These are phyloP conservation scores for Exophiala aquamarina DNA, from an alignment of 2,329 filamentous ascomycete genomes.

Conservation along the genomic window DNA sequence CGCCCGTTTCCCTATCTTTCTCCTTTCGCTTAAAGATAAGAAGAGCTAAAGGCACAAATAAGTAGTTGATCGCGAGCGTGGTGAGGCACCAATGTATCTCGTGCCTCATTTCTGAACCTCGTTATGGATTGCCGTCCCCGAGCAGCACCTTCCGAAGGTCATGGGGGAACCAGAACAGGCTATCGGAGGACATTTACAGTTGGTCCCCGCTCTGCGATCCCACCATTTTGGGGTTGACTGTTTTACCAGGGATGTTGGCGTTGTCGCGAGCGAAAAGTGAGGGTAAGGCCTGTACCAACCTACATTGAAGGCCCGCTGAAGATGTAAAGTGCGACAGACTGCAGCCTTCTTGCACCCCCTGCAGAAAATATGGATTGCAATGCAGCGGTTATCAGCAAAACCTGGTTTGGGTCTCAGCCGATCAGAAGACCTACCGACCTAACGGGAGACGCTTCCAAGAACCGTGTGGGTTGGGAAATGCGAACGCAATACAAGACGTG, in stretches of 20 bases:
- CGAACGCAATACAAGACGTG: not conserved
- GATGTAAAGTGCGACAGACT: conserved; percentile 1
- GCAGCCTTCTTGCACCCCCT: not conserved
- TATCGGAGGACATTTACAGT: conserved; percentile 3
- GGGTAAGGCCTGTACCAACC: not conserved
- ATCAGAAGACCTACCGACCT: conserved; percentile 3
- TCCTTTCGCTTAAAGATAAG: too few relatives aligned
- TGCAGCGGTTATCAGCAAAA: conserved; percentile 4
- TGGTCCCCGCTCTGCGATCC: not conserved
- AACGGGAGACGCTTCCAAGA: conserved; percentile 3
- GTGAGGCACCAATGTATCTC: too few relatives aligned
- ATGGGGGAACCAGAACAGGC: too few relatives aligned
- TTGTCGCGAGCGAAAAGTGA: conserved; percentile 2
- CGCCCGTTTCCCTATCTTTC: too few relatives aligned
- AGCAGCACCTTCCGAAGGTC: too few relatives aligned
- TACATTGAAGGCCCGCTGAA: not conserved
- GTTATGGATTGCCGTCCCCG: too few relatives aligned
- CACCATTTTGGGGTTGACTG: not conserved
- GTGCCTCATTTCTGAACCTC: too few relatives aligned
- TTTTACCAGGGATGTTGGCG: conserved; percentile 2
- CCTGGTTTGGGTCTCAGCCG: conserved; percentile 4
- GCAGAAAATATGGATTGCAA: not conserved
- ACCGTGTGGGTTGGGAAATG: conserved; percentile 1
- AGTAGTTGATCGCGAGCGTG: too few relatives aligned
- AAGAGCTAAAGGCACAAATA: too few relatives aligned